These are phyloP conservation scores for Melocanna baccifera DNA, from an alignment of 176 grass and related monocot species.

Conservation along the genomic window DNA sequence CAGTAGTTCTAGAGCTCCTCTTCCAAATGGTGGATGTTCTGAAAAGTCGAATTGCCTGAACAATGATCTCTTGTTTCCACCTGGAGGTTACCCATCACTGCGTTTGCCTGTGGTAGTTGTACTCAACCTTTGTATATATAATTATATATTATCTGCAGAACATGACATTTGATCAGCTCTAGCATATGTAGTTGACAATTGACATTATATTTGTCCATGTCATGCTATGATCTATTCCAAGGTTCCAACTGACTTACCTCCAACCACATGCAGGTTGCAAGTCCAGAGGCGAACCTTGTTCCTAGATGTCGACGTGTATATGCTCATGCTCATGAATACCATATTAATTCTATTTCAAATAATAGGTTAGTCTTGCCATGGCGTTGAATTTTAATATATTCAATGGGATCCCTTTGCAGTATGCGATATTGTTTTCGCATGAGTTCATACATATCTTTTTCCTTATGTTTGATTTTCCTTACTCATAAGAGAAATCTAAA, in stretches of 20 bases:
- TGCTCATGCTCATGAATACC: slow-evolving; percentile 92
- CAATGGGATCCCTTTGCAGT: neutral
- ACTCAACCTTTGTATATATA: slow-evolving; percentile 14
- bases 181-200: neutral
- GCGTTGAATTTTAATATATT: slow-evolving; percentile 10
- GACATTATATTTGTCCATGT: neutral
- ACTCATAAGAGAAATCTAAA: neutral
- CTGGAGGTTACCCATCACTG: slow-evolving; percentile 62
- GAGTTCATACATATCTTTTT: neutral
- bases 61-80: slow-evolving; percentile 53
- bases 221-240: neutral
- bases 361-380: slow-evolving; percentile 56
- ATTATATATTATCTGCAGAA: slow-evolving; percentile 6
- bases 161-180: neutral
- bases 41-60: slow-evolving; percentile 33
- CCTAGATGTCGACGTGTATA: slow-evolving; percentile 83
- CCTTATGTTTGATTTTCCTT: neutral
- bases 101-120: slow-evolving; percentile 84
- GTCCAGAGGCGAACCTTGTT: slow-evolving; percentile 71
- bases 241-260: slow-evolving; percentile 16
- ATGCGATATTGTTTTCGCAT: neutral
- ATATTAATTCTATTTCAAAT: slow-evolving; percentile 93
- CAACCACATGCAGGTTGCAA: slow-evolving; percentile 58
- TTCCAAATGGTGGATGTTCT: slow-evolving; percentile 70
- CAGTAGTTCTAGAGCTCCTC: slow-evolving; percentile 33